phyloP scores from a whole-genome alignment of 176 grass and related monocot species.

The Ensete glaucum region DNA sequence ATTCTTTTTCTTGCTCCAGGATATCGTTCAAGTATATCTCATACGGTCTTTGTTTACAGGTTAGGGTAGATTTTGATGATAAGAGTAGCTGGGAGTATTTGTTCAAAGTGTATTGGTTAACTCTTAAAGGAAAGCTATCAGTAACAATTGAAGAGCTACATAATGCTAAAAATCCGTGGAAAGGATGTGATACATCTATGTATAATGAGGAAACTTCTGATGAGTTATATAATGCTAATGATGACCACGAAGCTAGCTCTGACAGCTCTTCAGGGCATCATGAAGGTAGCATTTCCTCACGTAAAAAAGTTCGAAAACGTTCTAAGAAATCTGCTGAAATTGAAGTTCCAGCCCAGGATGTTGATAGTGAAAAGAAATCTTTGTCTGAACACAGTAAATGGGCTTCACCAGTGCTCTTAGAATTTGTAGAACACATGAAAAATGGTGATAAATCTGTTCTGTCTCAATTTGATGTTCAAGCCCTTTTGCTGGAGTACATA shows the following conservation, averaged over 20 bases:
- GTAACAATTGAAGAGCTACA: constrained; percentile 73
- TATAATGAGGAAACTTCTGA: constrained; percentile 69
- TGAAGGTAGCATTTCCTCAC: constrained; percentile 30
- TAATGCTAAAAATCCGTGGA: constrained; percentile 57
- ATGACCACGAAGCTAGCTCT: constrained; percentile 66
- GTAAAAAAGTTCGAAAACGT: constrained; percentile 53
- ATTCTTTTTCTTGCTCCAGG: no score
- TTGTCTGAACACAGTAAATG: constrained; percentile 44
- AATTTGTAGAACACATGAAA: constrained; percentile 77
- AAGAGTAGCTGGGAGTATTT: constrained; percentile 97
- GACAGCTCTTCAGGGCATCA: constrained; percentile 40
- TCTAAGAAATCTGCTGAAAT: constrained; percentile 23
- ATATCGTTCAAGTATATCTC: no score
- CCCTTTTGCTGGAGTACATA: constrained; percentile 90
- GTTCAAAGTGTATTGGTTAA: constrained; percentile 97
- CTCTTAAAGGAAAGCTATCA: constrained; percentile 61
- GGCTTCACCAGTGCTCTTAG: constrained; percentile 73
- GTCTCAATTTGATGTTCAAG: constrained; percentile 67
- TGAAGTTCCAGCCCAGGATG: constrained; percentile 30
- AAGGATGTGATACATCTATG: constrained; percentile 32
- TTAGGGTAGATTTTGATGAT: constrained; percentile 88
- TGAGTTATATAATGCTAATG: constrained; percentile 65
- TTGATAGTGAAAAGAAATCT: constrained; percentile 29
- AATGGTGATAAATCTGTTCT: constrained; percentile 63
- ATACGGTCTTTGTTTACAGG: constrained; percentile 26